Evolutionary conservation across 352 stramenopile genomes (phyloP).

Genomic region (Pythium scleroteichum): DNA sequence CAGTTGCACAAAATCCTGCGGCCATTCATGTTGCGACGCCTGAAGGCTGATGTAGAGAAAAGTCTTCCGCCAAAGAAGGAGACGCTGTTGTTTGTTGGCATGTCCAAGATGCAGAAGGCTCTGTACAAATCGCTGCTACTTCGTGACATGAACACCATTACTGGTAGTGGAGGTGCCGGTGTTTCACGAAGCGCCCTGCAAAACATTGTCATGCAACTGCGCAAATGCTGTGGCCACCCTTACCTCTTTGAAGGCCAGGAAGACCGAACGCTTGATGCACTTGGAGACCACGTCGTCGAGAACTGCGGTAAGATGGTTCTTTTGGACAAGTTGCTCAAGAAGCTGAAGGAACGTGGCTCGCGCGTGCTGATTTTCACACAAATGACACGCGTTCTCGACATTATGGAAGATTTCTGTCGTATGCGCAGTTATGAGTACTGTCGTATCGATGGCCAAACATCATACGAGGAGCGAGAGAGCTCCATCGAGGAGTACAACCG

Average conservation of each 20-base stretch:
- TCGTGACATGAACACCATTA: constrained; percentile 94
- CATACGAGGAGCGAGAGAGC: constrained; percentile 81
- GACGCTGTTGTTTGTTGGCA: constrained; percentile 92
- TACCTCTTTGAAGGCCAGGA: constrained; percentile 96
- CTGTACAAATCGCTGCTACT: constrained; percentile 97
- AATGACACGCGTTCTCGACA: constrained; percentile 93
- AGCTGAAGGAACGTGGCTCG: constrained; percentile 86
- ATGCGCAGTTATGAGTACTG: constrained; percentile 92
- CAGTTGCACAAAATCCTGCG: constrained; percentile 88
- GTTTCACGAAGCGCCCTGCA: constrained; percentile 81
- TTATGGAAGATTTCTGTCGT: constrained; percentile 95
- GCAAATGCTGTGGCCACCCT: constrained; percentile 90
- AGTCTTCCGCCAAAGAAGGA: constrained; percentile 97
- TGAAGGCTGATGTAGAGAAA: constrained; percentile 99
- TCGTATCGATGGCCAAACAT: constrained; percentile 88
- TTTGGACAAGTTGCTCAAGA: constrained; percentile 92
- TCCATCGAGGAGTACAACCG: constrained; percentile 96
- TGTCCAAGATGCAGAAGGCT: constrained; percentile 93
- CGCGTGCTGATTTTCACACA: constrained; percentile 93
- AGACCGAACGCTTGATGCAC: constrained; percentile 91
- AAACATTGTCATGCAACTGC: constrained; percentile 89
- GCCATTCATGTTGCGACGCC: constrained; percentile 96
- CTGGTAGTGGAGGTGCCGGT: constrained; percentile 47
- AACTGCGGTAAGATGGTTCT: constrained; percentile 98
- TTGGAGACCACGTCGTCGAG: constrained; percentile 96